Base-by-base conservation (phyloP, 495 filamentous ascomycete species). In the Chaetomium tenue region DNA sequence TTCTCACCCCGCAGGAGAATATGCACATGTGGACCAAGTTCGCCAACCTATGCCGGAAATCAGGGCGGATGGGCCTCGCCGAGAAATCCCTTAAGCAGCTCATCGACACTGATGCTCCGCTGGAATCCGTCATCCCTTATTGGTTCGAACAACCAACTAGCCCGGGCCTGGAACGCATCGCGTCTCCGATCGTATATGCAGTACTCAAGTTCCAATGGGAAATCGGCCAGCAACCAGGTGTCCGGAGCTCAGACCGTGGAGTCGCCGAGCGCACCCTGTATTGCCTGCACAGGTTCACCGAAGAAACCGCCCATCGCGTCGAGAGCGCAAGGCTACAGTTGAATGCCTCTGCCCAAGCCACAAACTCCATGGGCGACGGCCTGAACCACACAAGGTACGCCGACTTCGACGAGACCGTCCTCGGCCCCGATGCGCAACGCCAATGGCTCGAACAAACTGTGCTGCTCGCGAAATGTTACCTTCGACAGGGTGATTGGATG, bases 21-120 rank as follows among this genome's bases (percentile, higher is more conserved):
- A 90, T 95, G 82, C 89, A 94, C 70, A 98, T 98, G 92, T 96
- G 90, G 83, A 97, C 98, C 79, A 99, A 99, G 72, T 98, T 97
- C 70, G 91, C 95, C 64, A 98, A 97, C 68, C 84, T 99, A 9
- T 99, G 94, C 75, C 89, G 94, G 69, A 99, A 98, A 72, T 96
- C 92, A 37, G 89, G 91, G 58, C 88, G 94, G 12, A 93, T 91
- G 80, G 94, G 93, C 16, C 84, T 99, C n/a, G 95, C 93, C 3
- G 94, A 98, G 78, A 93, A 96, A 74, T 91, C 91, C n/a, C 78
- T 99, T 50, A 91, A 92, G 70, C 88, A 87, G 33, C 81, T 86
- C 30, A 80, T 84, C 56, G 82, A 81, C 15, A 81, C 71, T 26
- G 83, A 85, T 13, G 84, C 91, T n/a, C 86, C 87, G 33, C 81